Percentiles rank a stretch among this genome's conserved stretches.
These are phyloP conservation scores for Saturnispora hagleri DNA, from an alignment of 805 yeast species.

Conservation along the genomic window DNA sequence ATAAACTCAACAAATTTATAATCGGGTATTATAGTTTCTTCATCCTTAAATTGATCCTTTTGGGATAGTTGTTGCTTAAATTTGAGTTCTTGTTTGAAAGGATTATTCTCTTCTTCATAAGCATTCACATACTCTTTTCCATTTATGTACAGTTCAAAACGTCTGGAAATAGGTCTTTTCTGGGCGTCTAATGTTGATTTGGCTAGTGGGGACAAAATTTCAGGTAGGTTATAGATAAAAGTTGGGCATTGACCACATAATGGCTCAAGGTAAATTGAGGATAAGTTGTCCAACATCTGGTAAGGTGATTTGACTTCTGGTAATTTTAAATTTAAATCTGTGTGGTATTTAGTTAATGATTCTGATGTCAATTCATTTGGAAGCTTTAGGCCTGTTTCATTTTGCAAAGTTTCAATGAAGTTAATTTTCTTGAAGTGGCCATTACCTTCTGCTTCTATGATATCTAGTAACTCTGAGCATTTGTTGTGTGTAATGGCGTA, in stretches of 20 bases:
- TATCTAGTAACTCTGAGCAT: constrained; percentile 14
- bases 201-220: constrained; percentile 78
- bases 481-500: constrained; percentile 15
- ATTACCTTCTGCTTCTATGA: constrained; percentile 13
- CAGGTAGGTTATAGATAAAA: constrained; percentile 75
- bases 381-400: constrained; percentile 33
- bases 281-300: constrained; percentile 21
- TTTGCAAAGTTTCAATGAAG: constrained; percentile 57
- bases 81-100: constrained; percentile 56
- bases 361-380: constrained; percentile 38
- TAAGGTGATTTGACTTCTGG: constrained; percentile 41
- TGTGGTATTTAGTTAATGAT: constrained; percentile 34
- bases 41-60: constrained; percentile 41
- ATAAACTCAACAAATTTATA: constrained; percentile 58
- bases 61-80: constrained; percentile 49
- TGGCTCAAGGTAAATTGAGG: constrained; percentile 51
- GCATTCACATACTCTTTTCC: constrained; percentile 86
- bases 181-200: constrained; percentile 39
- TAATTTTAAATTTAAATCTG: constrained; percentile 26
- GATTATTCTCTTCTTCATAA: constrained; percentile 93
- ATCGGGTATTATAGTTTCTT: constrained; percentile 65
- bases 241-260: constrained; percentile 52
- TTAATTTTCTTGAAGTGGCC: constrained; percentile 41
- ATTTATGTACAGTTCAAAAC: constrained; percentile 78
- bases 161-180: constrained; percentile 35